Evolutionary conservation across 1,284 basidiomycete genomes (phyloP), one percentile per base, ranked within the genome.

Genomic region (Irpex sp.): DNA sequence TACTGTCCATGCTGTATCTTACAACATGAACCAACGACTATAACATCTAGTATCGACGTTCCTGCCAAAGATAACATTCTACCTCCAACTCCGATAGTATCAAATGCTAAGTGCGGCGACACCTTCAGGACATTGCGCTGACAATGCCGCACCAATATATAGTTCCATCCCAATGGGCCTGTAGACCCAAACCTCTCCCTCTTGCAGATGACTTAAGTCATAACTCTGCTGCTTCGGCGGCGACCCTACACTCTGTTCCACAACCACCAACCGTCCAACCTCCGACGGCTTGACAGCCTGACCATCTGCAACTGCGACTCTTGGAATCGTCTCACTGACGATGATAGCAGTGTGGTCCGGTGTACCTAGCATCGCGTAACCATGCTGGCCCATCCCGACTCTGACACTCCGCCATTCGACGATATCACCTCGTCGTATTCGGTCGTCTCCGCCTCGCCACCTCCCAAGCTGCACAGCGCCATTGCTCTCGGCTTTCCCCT

Each of bases 361-460:
- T 49, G 76, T 72, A 4, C 83, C 83, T 38, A 84, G 68, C 4
- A 73, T 73, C 65, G 77, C 70, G 54, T 74, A 76, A 24, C 70
- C 72, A 10, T 76, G 75, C 9, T 27, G 68, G 13, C 76, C 80
- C 66, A 74, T 75, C n/a, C 77, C 76, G 42, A 88, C 82, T 67
- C 79, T 80, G 59, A 82, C 86, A 67, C 73, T 79, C 58, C 83
- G 77, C 89, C 89, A 90, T 73, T 90, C 86, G 56, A 88, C 84
- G 67, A 91, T 86, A 74, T 91, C 89, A 10, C 89, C 89, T 60
- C 87, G 77, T 11, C 89, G 80, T 6, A 90, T 82, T 18, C 85
- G 81, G 72, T 85, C 83, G 74, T 90, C 88, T 0, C 86, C 88
- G 4, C 88, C 89, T 22, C 86, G 78, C 89, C 89, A 90, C 6